Evolutionary conservation across 371 early-diverging fungal species (phyloP), one percentile per base, ranked within the genome.

Genomic region (Circinella umbellata): DNA sequence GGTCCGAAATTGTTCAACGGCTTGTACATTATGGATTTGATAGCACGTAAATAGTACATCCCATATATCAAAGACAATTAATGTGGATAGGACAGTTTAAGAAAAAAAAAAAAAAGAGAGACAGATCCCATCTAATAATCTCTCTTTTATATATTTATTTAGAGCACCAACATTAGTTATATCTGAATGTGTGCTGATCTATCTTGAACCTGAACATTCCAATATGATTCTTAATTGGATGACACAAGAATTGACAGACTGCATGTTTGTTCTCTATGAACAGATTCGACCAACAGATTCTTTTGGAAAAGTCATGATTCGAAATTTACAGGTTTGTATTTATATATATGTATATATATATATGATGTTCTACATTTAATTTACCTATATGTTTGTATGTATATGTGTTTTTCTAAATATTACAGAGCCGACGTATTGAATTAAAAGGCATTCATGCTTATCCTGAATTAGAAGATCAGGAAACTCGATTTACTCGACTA

Each of bases 141-240:
- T 9, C 11, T 42, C 1, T 11, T 42, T 42, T 6, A 42, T 11
- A 2, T 42, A 42, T 27, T 27, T 27, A 27, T 27, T 3, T 48
- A 93, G 91, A 46, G 69, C 82, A 4, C 96, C 98, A 0, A 98
- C 98, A 0, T 74, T 98, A 57, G 91, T 95, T 69, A 69, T 98
- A 7, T 94, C 97, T 47, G 98, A 98, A 78, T 97, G 97, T 66
- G 96, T 96, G 14, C 78, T 97, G 62, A 92, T 97, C 11, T 98
- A 98, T 78, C 73, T 97, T 39, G 81, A 87, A 18, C 90, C 94
- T 1, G 37, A 67, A 10, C 84, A 87, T 65, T 86, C 94, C 1
- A 86, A 91, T 60, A 42, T 66, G 9, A 91, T 97, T 42, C 67
- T 98, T 4, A 71, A 84, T 46, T 93, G 93, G 93, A 85, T 91